These are phyloP conservation scores for Suillus subluteus DNA, from an alignment of 768 basidiomycete genomes.

Conservation along the genomic window DNA sequence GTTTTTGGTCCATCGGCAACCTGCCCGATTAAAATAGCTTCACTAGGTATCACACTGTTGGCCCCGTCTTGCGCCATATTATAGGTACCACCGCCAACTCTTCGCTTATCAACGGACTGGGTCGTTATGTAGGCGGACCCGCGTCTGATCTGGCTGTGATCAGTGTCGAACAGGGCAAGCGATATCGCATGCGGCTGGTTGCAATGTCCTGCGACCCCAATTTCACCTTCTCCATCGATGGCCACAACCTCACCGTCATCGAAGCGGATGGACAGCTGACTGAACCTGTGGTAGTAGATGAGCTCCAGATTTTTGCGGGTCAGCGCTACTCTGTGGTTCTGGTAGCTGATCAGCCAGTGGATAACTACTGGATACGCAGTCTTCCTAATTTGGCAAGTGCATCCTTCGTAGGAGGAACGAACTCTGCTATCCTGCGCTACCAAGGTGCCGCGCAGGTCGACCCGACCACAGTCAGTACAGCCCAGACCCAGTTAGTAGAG, in stretches of 20 bases:
- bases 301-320: conserved; percentile 40
- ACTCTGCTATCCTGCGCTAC: conserved; percentile 59
- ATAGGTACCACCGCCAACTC: conserved; percentile 25
- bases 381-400: conserved; percentile 28
- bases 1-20: background rate
- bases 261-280: conserved; percentile 47
- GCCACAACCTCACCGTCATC: conserved; percentile 48
- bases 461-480: conserved; percentile 40
- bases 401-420: conserved; percentile 43
- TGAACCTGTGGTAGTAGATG: conserved; percentile 44
- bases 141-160: conserved; percentile 37
- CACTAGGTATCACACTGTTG: conserved; percentile 21
- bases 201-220: conserved; percentile 45
- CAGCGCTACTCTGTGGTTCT: conserved; percentile 37
- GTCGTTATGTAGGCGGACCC: conserved; percentile 39
- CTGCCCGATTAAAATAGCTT: background rate
- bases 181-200: conserved; percentile 43
- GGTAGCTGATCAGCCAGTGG: conserved; percentile 34
- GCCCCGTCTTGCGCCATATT: conserved; percentile 28
- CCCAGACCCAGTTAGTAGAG: conserved; percentile 35
- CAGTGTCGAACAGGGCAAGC: conserved; percentile 32
- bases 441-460: conserved; percentile 41
- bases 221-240: conserved; percentile 50
- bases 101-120: conserved; percentile 45
- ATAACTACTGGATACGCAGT: conserved; percentile 54